phyloP scores from a whole-genome alignment of 2,329 filamentous ascomycete genomes.

The Dactylella cylindrospora region DNA sequence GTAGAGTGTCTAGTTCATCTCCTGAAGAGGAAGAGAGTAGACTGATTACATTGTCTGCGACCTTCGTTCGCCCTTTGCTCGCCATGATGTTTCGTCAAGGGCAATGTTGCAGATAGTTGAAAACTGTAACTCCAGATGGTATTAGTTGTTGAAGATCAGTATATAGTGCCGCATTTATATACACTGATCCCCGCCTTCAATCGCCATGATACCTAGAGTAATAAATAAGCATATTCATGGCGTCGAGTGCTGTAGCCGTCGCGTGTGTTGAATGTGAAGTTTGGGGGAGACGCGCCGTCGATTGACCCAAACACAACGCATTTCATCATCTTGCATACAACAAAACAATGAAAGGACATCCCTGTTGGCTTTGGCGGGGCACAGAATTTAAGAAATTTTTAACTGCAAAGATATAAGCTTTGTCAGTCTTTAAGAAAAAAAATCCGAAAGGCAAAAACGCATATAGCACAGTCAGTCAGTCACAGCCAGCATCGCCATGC shows the following conservation, averaged over 20 bases:
- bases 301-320: conserved; percentile 18
- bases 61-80: neutral
- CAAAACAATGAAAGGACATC: conserved; percentile 10
- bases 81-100: conserved; percentile 4
- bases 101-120: neutral
- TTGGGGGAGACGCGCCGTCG: conserved; percentile 27
- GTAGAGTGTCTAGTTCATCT: neutral
- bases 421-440: neutral
- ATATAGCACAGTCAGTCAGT: conserved; percentile 15
- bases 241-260: conserved; percentile 2
- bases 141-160: no score
- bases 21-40: conserved; percentile 23
- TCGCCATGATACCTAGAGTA: no score
- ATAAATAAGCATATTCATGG: no score
- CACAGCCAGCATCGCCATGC: conserved; percentile 27
- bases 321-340: neutral
- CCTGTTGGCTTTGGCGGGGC: conserved; percentile 5
- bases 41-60: conserved; percentile 19
- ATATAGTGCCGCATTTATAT: no score
- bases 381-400: neutral
- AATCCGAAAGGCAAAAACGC: neutral
- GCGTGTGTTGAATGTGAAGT: neutral
- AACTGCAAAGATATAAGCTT: neutral
- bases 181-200: no score
- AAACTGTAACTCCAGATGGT: no score